A percentile compares a stretch with the other conserved stretches of the same genome.
These are phyloP conservation scores for Scytalidium lignicola DNA, from an alignment of 2,329 filamentous ascomycete species.

Conservation along the genomic window DNA sequence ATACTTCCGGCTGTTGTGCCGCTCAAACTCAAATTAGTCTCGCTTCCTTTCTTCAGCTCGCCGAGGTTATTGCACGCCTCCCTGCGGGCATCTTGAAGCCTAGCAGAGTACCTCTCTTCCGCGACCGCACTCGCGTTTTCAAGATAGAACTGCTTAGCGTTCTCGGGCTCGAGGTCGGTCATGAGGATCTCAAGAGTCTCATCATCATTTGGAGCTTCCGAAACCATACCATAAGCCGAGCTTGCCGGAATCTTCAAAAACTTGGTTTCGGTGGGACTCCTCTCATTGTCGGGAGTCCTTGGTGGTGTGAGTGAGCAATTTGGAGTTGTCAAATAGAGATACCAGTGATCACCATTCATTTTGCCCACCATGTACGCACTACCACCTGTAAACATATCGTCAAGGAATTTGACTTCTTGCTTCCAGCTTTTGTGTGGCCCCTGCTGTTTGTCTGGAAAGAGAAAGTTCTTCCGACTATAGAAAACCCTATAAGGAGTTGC, in stretches of 20 bases:
- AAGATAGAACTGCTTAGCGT: slow-evolving; percentile 69
- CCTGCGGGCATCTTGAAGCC: slow-evolving; percentile 58
- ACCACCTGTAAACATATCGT: slow-evolving; percentile 84
- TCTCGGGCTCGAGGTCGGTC: slow-evolving; percentile 64
- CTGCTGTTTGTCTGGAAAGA: slow-evolving; percentile 90
- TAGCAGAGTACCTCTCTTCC: slow-evolving; percentile 68
- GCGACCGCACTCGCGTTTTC: slow-evolving; percentile 87
- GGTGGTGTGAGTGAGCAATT: slow-evolving; percentile 76
- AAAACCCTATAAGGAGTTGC: slow-evolving; percentile 94
- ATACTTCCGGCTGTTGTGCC: slow-evolving; percentile 33
- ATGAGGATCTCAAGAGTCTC: slow-evolving; percentile 74
- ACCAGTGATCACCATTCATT: slow-evolving; percentile 99
- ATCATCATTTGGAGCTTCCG: slow-evolving; percentile 44
- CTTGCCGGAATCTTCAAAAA: slow-evolving; percentile 28
- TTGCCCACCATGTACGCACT: slow-evolving; percentile 99
- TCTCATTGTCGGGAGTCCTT: slow-evolving; percentile 60
- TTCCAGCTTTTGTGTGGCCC: slow-evolving; percentile 97
- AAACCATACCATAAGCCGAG: slow-evolving; percentile 20
- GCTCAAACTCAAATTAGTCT: slow-evolving; percentile 29
- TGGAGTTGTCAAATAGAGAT: slow-evolving; percentile 91
- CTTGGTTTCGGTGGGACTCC: slow-evolving; percentile 28
- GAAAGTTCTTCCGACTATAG: slow-evolving; percentile 97
- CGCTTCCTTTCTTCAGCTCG: slow-evolving; percentile 48
- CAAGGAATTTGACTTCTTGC: slow-evolving; percentile 87
- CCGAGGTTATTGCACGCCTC: slow-evolving; percentile 55